These are phyloP conservation scores for Mortierella polycephala DNA, from an alignment of 371 early-diverging fungal genomes.

Conservation along the genomic window DNA sequence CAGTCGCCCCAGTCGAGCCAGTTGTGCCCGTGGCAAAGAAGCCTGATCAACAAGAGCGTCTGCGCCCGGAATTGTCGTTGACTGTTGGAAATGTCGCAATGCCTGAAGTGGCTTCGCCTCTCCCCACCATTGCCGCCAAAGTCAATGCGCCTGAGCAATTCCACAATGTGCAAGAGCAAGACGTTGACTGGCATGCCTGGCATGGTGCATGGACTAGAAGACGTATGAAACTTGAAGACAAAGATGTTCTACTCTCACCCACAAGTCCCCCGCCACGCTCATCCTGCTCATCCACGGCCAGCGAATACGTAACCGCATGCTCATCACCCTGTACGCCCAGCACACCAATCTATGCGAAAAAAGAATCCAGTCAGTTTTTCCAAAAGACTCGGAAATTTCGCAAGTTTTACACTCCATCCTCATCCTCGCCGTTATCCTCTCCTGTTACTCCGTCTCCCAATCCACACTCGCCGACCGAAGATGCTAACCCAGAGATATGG, in stretches of 20 bases:
- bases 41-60: conserved; percentile 9
- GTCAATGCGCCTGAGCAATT: background rate
- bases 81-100: conserved; percentile 4
- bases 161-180: conserved; percentile 1
- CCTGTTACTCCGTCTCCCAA: background rate
- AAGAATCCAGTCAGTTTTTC: background rate
- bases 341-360: too few species aligned
- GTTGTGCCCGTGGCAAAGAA: background rate
- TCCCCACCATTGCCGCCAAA: background rate
- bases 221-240: conserved; percentile 14
- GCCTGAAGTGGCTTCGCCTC: too few species aligned
- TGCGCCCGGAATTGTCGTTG: conserved; percentile 9
- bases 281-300: conserved; percentile 1
- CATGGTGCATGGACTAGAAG: conserved; percentile 26
- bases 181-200: conserved; percentile 42
- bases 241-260: background rate
- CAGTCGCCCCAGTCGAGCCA: too few species aligned
- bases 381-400: conserved; percentile 1
- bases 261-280: conserved; percentile 2
- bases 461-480: conserved; percentile 14
- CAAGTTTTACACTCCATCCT: conserved; percentile 2
- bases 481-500: conserved; percentile 32
- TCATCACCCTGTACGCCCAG: conserved; percentile 1
- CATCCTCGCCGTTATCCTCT: conserved; percentile 1
- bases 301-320: background rate